phyloP scores from a whole-genome alignment of 2,329 filamentous ascomycete species.

The Aaosphaeria arxii region DNA sequence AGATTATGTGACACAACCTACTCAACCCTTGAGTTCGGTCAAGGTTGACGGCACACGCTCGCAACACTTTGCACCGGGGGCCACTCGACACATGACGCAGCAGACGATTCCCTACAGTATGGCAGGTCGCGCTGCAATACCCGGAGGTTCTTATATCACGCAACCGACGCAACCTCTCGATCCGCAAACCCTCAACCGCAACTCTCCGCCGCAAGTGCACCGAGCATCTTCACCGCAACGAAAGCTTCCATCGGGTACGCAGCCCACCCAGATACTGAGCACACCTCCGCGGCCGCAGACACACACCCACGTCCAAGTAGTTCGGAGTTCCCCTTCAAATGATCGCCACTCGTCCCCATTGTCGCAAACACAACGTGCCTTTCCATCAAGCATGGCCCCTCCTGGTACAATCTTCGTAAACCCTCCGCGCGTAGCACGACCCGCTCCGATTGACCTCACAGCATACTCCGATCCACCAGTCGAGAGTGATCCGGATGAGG shows the following conservation, averaged over 20 bases:
- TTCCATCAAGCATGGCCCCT: slow-evolving; percentile 66
- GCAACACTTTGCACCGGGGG: not conserved
- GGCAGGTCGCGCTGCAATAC: not conserved
- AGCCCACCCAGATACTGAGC: slow-evolving; percentile 60
- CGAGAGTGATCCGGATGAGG: slow-evolving; percentile 48
- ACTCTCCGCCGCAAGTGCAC: slow-evolving; percentile 8
- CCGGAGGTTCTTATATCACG: not conserved
- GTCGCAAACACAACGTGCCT: slow-evolving; percentile 24
- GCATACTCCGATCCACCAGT: slow-evolving; percentile 44
- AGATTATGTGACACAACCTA: slow-evolving; percentile 36
- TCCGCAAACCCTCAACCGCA: slow-evolving; percentile 21
- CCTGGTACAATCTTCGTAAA: slow-evolving; percentile 68
- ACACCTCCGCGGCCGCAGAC: slow-evolving; percentile 35
- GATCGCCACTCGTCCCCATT: slow-evolving; percentile 39
- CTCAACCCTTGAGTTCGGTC: not conserved
- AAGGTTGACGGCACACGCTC: not conserved
- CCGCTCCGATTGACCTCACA: slow-evolving; percentile 37
- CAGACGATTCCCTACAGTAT: not conserved
- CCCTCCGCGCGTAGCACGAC: slow-evolving; percentile 41
- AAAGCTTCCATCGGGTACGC: slow-evolving; percentile 39
- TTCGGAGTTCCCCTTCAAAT: slow-evolving; percentile 75
- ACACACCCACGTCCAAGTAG: slow-evolving; percentile 66
- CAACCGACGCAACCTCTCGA: not conserved
- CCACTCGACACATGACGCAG: not conserved
- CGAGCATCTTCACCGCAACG: not conserved